phyloP scores from a whole-genome alignment of 176 grass and related monocot genomes.

The Hsuehochloa calcarea region DNA sequence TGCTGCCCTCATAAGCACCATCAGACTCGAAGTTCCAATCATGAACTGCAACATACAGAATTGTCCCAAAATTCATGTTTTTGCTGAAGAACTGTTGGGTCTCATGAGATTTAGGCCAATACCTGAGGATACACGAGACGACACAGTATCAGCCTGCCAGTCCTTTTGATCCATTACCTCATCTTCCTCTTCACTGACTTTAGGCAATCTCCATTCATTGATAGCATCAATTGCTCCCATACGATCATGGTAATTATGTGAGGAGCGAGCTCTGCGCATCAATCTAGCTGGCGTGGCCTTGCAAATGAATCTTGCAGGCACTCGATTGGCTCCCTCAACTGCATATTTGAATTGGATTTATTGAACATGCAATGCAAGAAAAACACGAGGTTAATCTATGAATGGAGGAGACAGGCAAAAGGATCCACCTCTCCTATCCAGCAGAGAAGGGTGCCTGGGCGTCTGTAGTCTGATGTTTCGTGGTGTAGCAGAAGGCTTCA shows the following conservation, averaged over 20 bases:
- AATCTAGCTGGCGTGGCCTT: conserved; percentile 46
- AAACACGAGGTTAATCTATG: conserved; percentile 1
- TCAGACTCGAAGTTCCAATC: conserved; percentile 50
- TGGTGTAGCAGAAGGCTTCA: conserved; percentile 39
- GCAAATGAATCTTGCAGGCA: conserved; percentile 43
- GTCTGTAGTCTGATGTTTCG: conserved; percentile 42
- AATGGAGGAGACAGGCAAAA: conserved; percentile 16
- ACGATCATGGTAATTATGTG: conserved; percentile 29
- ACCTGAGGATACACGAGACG: conserved; percentile 69
- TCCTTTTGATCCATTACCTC: conserved; percentile 38
- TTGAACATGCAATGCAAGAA: conserved; percentile 14
- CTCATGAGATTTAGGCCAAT: conserved; percentile 23
- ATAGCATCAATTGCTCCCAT: conserved; percentile 44
- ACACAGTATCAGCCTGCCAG: conserved; percentile 45
- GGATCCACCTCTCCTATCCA: conserved; percentile 34
- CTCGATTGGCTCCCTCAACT: conserved; percentile 40
- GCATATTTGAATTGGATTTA: conserved; percentile 19
- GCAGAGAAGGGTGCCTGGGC: conserved; percentile 40
- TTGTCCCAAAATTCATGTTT: conserved; percentile 16
- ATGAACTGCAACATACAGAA: conserved; percentile 30
- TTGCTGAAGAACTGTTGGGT: conserved; percentile 14
- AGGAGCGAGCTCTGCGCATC: conserved; percentile 44
- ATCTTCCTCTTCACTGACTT: conserved; percentile 53
- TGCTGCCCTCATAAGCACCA: conserved; percentile 37
- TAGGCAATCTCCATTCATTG: conserved; percentile 58